phyloP scores from a whole-genome alignment of 1,284 basidiomycete genomes.

The Pyrrhoderma noxium region DNA sequence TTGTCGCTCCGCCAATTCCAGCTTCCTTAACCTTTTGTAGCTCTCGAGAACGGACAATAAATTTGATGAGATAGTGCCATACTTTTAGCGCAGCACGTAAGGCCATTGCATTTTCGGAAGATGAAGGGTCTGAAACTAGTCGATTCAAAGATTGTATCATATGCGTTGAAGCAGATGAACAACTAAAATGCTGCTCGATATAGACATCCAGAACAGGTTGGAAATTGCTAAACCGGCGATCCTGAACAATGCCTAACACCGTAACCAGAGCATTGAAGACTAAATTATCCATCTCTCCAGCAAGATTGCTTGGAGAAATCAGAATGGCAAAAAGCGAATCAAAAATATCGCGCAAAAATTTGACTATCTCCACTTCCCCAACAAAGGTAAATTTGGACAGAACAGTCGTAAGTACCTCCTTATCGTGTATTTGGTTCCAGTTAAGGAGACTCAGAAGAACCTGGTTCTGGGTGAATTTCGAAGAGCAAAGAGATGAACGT shows the following conservation, averaged over 20 bases:
- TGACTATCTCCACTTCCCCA: slow-evolving; percentile 89
- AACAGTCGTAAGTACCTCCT: slow-evolving; percentile 62
- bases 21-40: slow-evolving; percentile 78
- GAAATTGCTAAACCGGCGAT: slow-evolving; percentile 95
- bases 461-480: slow-evolving; percentile 87
- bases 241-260: slow-evolving; percentile 85
- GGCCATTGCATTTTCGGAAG: slow-evolving; percentile 66
- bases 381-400: slow-evolving; percentile 89
- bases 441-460: slow-evolving; percentile 77
- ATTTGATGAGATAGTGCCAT: slow-evolving; percentile 94
- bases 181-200: slow-evolving; percentile 84
- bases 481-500: slow-evolving; percentile 89
- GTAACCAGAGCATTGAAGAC: slow-evolving; percentile 90
- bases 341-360: slow-evolving; percentile 89
- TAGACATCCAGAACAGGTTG: slow-evolving; percentile 90
- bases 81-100: slow-evolving; percentile 90
- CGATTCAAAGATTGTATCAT: slow-evolving; percentile 84
- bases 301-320: slow-evolving; percentile 65
- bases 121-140: slow-evolving; percentile 69
- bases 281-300: slow-evolving; percentile 76
- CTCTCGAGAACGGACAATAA: slow-evolving; percentile 84
- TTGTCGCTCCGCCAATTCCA: slow-evolving; percentile 72
- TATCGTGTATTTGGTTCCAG: slow-evolving; percentile 72
- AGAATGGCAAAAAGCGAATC: slow-evolving; percentile 91
- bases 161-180: slow-evolving; percentile 69